phyloP scores from a whole-genome alignment of 441 rosid genomes.

The Gossypium lobatum region DNA sequence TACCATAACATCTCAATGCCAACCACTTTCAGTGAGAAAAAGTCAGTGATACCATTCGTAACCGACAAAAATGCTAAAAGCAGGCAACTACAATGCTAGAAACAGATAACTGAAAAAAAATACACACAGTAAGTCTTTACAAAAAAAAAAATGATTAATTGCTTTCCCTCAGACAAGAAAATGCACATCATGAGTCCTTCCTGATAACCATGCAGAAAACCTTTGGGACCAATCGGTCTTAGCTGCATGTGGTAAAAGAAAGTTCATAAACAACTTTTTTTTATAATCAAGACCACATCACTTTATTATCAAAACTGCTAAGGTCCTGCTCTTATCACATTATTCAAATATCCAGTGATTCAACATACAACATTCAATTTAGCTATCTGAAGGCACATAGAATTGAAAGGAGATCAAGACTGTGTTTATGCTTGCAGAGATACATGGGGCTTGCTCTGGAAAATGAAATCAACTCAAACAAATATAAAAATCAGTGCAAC shows the following conservation, averaged over 20 bases:
- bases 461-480: not conserved
- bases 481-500: not conserved
- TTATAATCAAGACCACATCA: slow-evolving; percentile 5
- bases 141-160: not conserved
- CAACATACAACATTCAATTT: not conserved
- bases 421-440: not conserved
- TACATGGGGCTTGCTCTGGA: not conserved
- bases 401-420: not conserved
- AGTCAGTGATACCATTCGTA: not conserved
- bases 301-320: not conserved
- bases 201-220: too few relatives aligned
- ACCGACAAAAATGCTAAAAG: not conserved
- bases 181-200: not conserved
- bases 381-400: not conserved
- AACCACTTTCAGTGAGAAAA: too few relatives aligned
- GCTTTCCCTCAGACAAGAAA: not conserved
- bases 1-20: not conserved
- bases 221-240: not conserved
- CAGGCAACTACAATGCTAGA: not conserved
- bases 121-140: not conserved
- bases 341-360: not conserved
- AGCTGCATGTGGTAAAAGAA: not conserved
- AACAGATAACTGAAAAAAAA: not conserved
- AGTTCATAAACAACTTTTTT: not conserved
- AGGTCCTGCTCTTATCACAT: not conserved